Percentiles rank a stretch among this genome's conserved stretches.
Conservation (phyloP, 2,329 filamentous ascomycete genomes). For the Lachnellula willkommii region DNA sequence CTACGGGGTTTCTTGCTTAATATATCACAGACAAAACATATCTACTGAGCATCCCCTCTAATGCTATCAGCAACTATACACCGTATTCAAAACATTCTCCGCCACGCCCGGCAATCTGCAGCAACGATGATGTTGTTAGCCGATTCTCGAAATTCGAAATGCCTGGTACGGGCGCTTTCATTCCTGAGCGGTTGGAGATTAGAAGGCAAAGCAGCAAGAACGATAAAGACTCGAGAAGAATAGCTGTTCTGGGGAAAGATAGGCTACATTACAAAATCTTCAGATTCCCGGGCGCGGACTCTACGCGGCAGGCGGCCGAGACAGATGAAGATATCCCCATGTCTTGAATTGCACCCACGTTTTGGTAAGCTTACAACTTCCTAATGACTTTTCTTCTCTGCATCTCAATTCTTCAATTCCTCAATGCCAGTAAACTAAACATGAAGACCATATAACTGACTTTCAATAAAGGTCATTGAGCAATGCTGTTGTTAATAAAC, state of each 20-base stretch:
- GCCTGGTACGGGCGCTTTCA: slow-evolving; percentile 14
- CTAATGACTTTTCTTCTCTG: not conserved
- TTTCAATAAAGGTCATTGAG: not conserved
- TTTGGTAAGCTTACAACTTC: not conserved
- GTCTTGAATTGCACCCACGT: slow-evolving; percentile 5
- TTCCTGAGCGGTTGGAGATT: slow-evolving; percentile 24
- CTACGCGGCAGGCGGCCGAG: not conserved
- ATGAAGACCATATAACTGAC: not conserved
- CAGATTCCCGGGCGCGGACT: slow-evolving; percentile 6
- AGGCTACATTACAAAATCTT: slow-evolving; percentile 27
- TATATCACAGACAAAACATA: slow-evolving; percentile 13
- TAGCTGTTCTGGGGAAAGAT: slow-evolving; percentile 26
- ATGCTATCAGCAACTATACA: not conserved
- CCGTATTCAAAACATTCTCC: not conserved
- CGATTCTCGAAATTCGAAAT: slow-evolving; percentile 16
- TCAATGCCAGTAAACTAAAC: no score
- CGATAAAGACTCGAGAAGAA: slow-evolving; percentile 14
- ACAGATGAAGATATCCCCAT: slow-evolving; percentile 22
- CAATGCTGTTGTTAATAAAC: not conserved
- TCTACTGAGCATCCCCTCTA: slow-evolving; percentile 25
- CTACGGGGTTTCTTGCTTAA: not conserved
- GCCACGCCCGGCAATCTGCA: slow-evolving; percentile 1
- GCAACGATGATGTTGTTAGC: slow-evolving; percentile 16
- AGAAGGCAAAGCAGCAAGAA: slow-evolving; percentile 8
- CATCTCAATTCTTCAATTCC: no score